Conservation (phyloP, 2,329 filamentous ascomycete genomes). For the Trichophyton simii region DNA sequence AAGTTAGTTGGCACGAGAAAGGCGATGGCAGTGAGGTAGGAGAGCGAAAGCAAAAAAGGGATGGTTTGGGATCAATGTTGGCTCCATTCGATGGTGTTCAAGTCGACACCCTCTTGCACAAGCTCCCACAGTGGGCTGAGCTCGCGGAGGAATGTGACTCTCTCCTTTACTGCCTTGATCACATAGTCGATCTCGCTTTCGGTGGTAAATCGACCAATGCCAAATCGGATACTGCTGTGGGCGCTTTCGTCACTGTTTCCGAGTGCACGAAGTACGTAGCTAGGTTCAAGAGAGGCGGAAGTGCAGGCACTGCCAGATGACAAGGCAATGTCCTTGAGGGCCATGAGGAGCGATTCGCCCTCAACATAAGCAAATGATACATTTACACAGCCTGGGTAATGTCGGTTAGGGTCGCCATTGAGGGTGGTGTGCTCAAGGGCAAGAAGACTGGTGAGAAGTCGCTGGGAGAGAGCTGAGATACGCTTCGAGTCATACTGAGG, state of each 20-base stretch:
- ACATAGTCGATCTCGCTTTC: constrained; percentile 95
- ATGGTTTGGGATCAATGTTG: constrained; percentile 56
- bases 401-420: constrained; percentile 70
- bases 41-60: neutral
- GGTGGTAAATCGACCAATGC: constrained; percentile 93
- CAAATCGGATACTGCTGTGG: constrained; percentile 94
- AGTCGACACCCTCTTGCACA: constrained; percentile 88
- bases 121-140: constrained; percentile 94
- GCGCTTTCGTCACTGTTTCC: constrained; percentile 96
- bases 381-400: constrained; percentile 96
- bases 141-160: constrained; percentile 86
- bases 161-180: constrained; percentile 78
- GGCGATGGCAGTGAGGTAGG: no score
- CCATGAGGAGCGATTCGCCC: constrained; percentile 95
- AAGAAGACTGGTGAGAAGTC: constrained; percentile 68
- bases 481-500: constrained; percentile 79
- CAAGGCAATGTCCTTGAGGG: constrained; percentile 90
- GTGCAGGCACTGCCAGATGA: constrained; percentile 96
- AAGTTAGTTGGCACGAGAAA: neutral
- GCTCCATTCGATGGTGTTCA: constrained; percentile 96
- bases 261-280: constrained; percentile 85
- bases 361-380: constrained; percentile 98
- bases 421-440: constrained; percentile 82
- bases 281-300: constrained; percentile 89
- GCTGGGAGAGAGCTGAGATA: constrained; percentile 69